Conservation (phyloP, 768 basidiomycete species). For the Myochromella boudieri region DNA sequence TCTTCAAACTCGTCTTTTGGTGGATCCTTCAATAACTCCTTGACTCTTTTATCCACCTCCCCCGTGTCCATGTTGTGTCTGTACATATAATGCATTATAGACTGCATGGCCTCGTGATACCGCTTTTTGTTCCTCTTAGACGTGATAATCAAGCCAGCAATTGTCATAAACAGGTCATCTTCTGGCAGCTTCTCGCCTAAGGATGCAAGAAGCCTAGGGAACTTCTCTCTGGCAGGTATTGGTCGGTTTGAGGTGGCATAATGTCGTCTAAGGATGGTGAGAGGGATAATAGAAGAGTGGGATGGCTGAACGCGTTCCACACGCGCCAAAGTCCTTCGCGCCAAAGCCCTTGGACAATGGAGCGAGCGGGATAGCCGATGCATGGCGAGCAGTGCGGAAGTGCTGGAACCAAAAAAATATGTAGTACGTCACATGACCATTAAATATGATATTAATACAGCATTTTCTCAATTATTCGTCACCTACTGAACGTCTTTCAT, state of each 20-base stretch:
- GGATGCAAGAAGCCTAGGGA: constrained; percentile 19
- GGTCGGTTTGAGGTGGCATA: constrained; percentile 16
- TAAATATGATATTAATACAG: background rate
- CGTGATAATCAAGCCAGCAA: constrained; percentile 17
- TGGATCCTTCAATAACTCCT: constrained; percentile 12
- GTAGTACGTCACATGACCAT: constrained; percentile 14
- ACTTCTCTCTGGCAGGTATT: constrained; percentile 10
- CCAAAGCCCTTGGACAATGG: constrained; percentile 11
- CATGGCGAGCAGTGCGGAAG: constrained; percentile 14
- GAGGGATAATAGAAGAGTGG: background rate
- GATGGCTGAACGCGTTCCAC: constrained; percentile 25
- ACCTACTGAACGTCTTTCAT: constrained; percentile 1
- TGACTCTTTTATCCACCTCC: constrained; percentile 5
- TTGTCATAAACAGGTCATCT: constrained; percentile 20
- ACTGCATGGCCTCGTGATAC: constrained; percentile 4
- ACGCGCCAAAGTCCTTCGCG: constrained; percentile 28
- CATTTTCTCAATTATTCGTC: background rate
- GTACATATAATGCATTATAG: constrained; percentile 1
- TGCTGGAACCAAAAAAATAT: constrained; percentile 10
- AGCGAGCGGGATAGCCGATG: constrained; percentile 21
- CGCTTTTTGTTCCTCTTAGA: constrained; percentile 9
- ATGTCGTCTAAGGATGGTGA: constrained; percentile 10
- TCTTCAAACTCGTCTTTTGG: constrained; percentile 14
- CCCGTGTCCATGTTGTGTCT: background rate
- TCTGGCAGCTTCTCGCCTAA: constrained; percentile 19